Percentiles rank a stretch among this genome's conserved stretches.
These are phyloP conservation scores for Candida sp. DNA, from an alignment of 1,139 yeast species.

Conservation along the genomic window DNA sequence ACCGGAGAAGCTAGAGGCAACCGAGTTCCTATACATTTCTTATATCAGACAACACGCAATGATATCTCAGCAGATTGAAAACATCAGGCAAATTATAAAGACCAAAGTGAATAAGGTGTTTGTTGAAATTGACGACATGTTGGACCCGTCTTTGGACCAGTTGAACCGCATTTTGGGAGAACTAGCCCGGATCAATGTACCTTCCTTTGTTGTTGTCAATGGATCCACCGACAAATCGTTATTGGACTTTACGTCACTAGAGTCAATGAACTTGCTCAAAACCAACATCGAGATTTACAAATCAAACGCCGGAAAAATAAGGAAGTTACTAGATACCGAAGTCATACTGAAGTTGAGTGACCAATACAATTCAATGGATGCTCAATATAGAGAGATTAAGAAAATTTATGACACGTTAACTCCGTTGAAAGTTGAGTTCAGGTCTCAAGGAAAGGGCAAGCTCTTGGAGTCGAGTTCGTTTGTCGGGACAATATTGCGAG, in stretches of 20 bases:
- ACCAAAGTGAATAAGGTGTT: constrained; percentile 6
- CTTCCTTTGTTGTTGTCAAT: constrained; percentile 25
- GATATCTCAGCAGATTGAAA: constrained; percentile 7
- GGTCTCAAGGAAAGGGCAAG: constrained; percentile 12
- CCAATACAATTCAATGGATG: constrained; percentile 19
- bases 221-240: neutral
- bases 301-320: constrained; percentile 28
- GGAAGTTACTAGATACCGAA: constrained; percentile 22
- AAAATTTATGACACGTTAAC: constrained; percentile 26
- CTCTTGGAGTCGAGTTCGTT: constrained; percentile 19
- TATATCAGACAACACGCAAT: constrained; percentile 20
- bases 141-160: constrained; percentile 26
- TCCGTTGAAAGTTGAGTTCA: constrained; percentile 22
- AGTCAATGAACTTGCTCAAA: constrained; percentile 30
- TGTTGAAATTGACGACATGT: constrained; percentile 8
- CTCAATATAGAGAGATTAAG: constrained; percentile 18
- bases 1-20: constrained; percentile 27
- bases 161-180: constrained; percentile 29
- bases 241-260: constrained; percentile 42
- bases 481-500: constrained; percentile 29
- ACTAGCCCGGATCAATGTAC: constrained; percentile 31
- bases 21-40: constrained; percentile 24
- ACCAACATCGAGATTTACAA: constrained; percentile 32
- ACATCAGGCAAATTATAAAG: neutral
- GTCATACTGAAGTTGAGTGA: constrained; percentile 19